phyloP scores from a whole-genome alignment of 116 monocot genomes.

The Dioscorea cayenensis region DNA sequence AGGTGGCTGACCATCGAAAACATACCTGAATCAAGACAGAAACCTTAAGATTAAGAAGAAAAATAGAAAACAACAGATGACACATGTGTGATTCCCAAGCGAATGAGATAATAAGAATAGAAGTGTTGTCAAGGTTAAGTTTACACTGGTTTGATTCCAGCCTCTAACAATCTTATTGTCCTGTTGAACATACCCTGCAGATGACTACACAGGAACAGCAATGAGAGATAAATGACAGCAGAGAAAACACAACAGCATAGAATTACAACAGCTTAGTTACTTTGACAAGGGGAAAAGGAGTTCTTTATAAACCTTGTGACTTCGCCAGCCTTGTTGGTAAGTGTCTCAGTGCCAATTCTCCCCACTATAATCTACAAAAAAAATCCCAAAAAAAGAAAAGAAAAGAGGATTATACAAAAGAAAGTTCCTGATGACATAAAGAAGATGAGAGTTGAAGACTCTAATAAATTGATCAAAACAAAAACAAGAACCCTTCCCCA shows the following conservation, averaged over 20 bases:
- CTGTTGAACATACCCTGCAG: conserved; percentile 96
- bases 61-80: conserved; percentile 1
- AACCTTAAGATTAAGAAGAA: not conserved
- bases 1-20: conserved; percentile 96
- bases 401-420: too few relatives aligned
- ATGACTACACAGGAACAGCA: conserved; percentile 49
- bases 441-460: too few relatives aligned
- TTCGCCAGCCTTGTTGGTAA: conserved; percentile 96
- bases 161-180: conserved; percentile 90
- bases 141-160: conserved; percentile 98
- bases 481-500: not conserved
- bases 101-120: not conserved
- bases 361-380: conserved; percentile 81
- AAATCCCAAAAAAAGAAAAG: not conserved
- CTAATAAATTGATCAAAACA: not conserved
- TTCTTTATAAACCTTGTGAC: conserved; percentile 63
- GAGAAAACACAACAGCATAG: not conserved
- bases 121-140: not conserved
- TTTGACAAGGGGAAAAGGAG: not conserved
- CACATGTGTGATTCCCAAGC: too few relatives aligned
- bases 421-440: not conserved
- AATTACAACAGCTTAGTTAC: not conserved
- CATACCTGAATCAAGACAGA: conserved; percentile 47
- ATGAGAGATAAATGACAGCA: not conserved
- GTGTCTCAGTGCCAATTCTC: conserved; percentile 73